A percentile compares a stretch with the other conserved stretches of the same genome.
Conservation (phyloP, 2,329 filamentous ascomycete species). For the Penicillium sp. region DNA sequence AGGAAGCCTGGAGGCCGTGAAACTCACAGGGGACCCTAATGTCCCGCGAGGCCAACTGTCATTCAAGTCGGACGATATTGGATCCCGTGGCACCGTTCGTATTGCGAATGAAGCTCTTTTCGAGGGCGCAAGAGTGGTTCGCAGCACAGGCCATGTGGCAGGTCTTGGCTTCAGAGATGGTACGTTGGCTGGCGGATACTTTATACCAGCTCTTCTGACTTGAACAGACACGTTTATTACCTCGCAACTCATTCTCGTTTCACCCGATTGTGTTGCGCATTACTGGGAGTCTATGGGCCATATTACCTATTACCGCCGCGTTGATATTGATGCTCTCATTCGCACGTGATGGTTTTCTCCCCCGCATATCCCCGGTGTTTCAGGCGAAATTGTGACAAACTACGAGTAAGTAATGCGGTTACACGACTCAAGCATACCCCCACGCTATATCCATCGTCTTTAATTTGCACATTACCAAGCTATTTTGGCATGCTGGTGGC, state of each 20-base stretch:
- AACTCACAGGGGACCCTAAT: slow-evolving; percentile 89
- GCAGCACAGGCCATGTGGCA: slow-evolving; percentile 78
- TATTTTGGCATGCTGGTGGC: neutral
- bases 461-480: neutral
- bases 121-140: slow-evolving; percentile 73
- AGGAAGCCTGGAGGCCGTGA: slow-evolving; percentile 80
- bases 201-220: slow-evolving; percentile 1
- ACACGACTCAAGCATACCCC: neutral
- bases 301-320: slow-evolving; percentile 50
- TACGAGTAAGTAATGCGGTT: slow-evolving; percentile 20
- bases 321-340: slow-evolving; percentile 48
- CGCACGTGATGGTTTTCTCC: slow-evolving; percentile 26
- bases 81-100: slow-evolving; percentile 65
- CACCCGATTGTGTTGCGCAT: slow-evolving; percentile 76
- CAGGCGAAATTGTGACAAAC: neutral
- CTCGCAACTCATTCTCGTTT: slow-evolving; percentile 78
- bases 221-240: slow-evolving; percentile 64
- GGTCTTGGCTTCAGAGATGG: slow-evolving; percentile 71
- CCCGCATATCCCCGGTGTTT: neutral
- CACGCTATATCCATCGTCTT: neutral
- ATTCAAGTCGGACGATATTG: slow-evolving; percentile 80
- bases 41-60: slow-evolving; percentile 85
- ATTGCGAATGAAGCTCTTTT: slow-evolving; percentile 71
- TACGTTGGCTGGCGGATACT: slow-evolving; percentile 42
- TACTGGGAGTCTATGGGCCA: slow-evolving; percentile 71